Base-by-base conservation (phyloP, 2,329 filamentous ascomycete genomes). In the Rutstroemia sp. region DNA sequence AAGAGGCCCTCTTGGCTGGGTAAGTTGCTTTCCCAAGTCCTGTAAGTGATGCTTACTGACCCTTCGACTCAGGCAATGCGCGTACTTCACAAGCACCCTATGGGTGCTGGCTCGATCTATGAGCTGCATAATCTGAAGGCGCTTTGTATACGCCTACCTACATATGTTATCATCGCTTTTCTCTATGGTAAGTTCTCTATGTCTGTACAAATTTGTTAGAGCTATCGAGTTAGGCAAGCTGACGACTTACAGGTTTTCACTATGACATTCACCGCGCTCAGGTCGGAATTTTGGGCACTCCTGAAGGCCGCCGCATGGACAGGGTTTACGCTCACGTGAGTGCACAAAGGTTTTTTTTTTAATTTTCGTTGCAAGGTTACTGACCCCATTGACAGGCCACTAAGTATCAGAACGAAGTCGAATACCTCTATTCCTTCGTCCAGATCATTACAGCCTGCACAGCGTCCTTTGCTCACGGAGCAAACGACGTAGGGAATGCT, bases 261-360 rank as follows among this genome's bases (percentile, higher is more conserved):
- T 92, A 92, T 73, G 88, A 92, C 64, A 92, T 92, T 66, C 88
- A 92, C 77, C 78, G 81, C 49, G 86, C 86, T 4, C 88, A 91
- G 14, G 34, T 40, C 52, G 88, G 88, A 67, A 78, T 89, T 46
- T 68, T 76, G 12, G 87, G 87, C 21, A 89, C 87, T 1, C 87
- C 87, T 6, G 87, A 91, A 59, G 88, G 87, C 57, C 73, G 73
- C 38, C 85, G 88, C 59, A 89, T 89, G 86, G 74, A 79, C 65
- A 76, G 79, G 45, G 84, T 88, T 57, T 89, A 89, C 69, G 74
- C 75, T 34, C 69, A 78, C 23, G 23, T 23, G 23, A 23, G 23
- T 23, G 23, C 5, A 23, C 23, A 23, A 23, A 23, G 3, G 23
- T 1, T 23, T 23, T 23, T 23, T 23, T 4, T 23, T 23, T 1